Conservation (phyloP, 2,329 filamentous ascomycete species). For the Aspergillus oerlinghausenensis region DNA sequence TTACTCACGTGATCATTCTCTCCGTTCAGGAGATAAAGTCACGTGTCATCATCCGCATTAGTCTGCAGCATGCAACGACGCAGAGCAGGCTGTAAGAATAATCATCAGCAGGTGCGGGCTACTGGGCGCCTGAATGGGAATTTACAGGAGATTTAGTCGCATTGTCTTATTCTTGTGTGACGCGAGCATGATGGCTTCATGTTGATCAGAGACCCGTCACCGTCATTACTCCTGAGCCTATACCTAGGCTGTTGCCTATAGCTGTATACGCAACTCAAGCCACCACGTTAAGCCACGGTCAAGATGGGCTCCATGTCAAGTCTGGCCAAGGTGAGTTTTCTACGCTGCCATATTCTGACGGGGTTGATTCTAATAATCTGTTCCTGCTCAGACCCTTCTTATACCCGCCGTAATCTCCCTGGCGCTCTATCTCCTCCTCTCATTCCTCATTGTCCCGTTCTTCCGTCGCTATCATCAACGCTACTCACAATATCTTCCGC, state of each 20-base stretch:
- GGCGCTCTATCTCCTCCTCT: constrained; percentile 61
- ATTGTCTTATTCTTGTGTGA: not conserved
- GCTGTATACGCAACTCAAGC: not conserved
- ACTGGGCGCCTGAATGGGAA: not conserved
- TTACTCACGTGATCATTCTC: constrained; percentile 10
- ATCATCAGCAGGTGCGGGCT: not conserved
- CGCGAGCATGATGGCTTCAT: not conserved
- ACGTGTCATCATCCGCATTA: constrained; percentile 3
- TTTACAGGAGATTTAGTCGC: not conserved
- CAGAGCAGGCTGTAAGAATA: not conserved
- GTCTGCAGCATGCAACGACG: not conserved
- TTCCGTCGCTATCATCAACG: constrained; percentile 66
- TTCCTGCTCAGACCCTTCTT: constrained; percentile 56
- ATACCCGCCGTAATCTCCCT: constrained; percentile 68
- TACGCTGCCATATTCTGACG: not conserved
- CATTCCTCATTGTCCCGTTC: constrained; percentile 61
- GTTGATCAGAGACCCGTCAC: not conserved
- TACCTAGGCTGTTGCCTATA: not conserved
- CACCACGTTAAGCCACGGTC: not conserved
- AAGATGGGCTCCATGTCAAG: constrained; percentile 28
- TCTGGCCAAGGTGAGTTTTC: constrained; percentile 26
- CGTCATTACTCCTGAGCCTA: not conserved
- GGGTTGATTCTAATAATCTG: constrained; percentile 2
- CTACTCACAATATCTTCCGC: constrained; percentile 69
- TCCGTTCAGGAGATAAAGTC: not conserved